Percentiles rank a stretch among this genome's conserved stretches.
phyloP scores from a whole-genome alignment of 805 yeast genomes.

The Teunomyces barrocoloradensis region DNA sequence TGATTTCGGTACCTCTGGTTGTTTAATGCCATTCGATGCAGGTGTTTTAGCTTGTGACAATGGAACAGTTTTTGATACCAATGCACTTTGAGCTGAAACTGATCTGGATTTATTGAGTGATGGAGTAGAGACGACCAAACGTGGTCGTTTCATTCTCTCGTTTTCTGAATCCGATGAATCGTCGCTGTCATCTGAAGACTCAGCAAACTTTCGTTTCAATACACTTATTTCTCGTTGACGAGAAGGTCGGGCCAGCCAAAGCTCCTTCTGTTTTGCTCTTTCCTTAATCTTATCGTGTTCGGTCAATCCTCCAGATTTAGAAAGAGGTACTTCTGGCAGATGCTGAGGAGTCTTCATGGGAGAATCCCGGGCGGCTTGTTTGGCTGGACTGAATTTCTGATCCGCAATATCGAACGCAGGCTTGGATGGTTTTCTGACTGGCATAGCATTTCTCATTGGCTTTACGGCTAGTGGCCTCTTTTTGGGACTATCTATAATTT shows the following conservation, averaged over 20 bases:
- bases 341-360: background rate
- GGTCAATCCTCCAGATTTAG: background rate
- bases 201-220: conserved; percentile 11
- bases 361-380: background rate
- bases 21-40: background rate
- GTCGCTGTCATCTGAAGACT: conserved; percentile 19
- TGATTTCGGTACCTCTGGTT: background rate
- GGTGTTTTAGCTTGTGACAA: background rate
- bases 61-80: background rate
- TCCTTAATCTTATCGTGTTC: conserved; percentile 11
- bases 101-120: conserved; percentile 9
- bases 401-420: conserved; percentile 5
- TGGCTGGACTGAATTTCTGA: background rate
- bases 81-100: conserved; percentile 2
- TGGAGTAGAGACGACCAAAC: conserved; percentile 11
- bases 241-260: conserved; percentile 2
- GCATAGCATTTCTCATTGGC: background rate
- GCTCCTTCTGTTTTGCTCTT: conserved; percentile 8
- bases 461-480: background rate
- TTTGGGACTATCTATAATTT: background rate
- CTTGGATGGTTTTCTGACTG: conserved; percentile 1
- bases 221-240: conserved; percentile 3
- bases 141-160: conserved; percentile 19
- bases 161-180: conserved; percentile 18
- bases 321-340: background rate